Conservation (phyloP, 257 asterid species). For the Forsythia suspensa region DNA sequence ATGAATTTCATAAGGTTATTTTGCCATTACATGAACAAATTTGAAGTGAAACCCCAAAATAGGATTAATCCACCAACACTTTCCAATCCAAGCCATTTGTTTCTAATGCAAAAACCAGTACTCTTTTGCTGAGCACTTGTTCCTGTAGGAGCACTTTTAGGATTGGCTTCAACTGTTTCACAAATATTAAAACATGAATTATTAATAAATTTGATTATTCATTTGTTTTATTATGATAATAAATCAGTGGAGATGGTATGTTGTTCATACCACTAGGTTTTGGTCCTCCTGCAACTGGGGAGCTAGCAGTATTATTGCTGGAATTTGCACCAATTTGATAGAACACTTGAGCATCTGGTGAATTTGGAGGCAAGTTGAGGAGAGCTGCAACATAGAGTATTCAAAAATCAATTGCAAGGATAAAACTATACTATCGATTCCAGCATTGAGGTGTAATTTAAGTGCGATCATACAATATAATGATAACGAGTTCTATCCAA, state of each 20-base stretch:
- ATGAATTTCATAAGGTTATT: neutral
- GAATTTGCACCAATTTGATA: slow-evolving; percentile 42
- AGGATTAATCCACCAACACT: slow-evolving; percentile 23
- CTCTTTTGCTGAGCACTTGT: slow-evolving; percentile 24
- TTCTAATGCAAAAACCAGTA: slow-evolving; percentile 26
- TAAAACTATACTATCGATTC: neutral
- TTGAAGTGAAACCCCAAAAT: neutral
- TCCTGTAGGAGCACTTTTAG: slow-evolving; percentile 20
- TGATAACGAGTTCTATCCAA: neutral
- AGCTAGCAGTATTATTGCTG: slow-evolving; percentile 17
- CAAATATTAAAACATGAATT: neutral
- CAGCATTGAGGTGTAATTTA: neutral
- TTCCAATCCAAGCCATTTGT: slow-evolving; percentile 24
- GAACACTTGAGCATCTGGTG: slow-evolving; percentile 79
- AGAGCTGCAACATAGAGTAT: slow-evolving; percentile 45
- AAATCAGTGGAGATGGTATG: neutral
- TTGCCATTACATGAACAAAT: neutral
- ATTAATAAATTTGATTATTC: neutral
- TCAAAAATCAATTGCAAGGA: neutral
- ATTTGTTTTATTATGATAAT: neutral
- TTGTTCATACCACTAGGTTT: slow-evolving; percentile 25
- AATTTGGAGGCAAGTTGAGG: slow-evolving; percentile 71
- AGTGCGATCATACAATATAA: neutral
- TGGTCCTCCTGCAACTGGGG: slow-evolving; percentile 36
- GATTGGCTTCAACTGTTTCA: slow-evolving; percentile 27